Evolutionary conservation across 108 stramenopile species (phyloP).

Genomic region (Craspedostauros australis): DNA sequence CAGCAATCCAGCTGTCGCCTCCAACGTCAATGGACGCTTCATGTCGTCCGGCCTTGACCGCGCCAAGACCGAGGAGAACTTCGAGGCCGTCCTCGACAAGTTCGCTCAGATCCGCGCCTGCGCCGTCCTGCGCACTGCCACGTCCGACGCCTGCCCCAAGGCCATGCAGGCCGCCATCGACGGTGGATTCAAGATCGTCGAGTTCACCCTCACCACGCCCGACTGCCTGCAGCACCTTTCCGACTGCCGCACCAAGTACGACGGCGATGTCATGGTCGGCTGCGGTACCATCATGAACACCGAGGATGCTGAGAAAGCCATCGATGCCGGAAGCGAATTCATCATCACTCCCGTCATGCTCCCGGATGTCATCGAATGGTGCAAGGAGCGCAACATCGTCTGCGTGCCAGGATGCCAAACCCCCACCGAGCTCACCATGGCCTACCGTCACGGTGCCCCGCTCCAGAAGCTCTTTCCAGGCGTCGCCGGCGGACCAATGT

Average conservation of each 20-base stretch:
- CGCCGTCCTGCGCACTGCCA: conserved; percentile 82
- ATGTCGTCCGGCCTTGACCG: conserved; percentile 41
- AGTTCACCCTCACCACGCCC: conserved; percentile 85
- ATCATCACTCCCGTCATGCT: conserved; percentile 84
- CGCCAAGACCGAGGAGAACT: conserved; percentile 48
- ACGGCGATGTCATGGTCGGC: conserved; percentile 82
- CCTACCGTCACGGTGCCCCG: conserved; percentile 72
- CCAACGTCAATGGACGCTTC: conserved; percentile 7
- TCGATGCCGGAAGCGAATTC: conserved; percentile 79
- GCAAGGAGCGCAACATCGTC: conserved; percentile 68
- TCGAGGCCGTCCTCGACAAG: conserved; percentile 59
- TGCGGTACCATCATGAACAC: conserved; percentile 77
- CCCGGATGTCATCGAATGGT: conserved; percentile 79
- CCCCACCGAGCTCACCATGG: conserved; percentile 70
- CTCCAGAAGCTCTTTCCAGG: conserved; percentile 86
- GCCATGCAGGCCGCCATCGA: conserved; percentile 88
- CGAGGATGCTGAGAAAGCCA: conserved; percentile 57
- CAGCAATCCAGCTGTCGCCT: conserved; percentile 1
- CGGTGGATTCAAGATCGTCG: conserved; percentile 81
- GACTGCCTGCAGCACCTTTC: conserved; percentile 67
- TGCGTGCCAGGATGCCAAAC: conserved; percentile 83
- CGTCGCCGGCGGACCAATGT: conserved; percentile 71
- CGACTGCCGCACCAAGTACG: conserved; percentile 73
- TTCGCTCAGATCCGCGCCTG: conserved; percentile 74
- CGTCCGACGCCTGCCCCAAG: conserved; percentile 74